These are phyloP conservation scores for Fusarium buxicola DNA, from an alignment of 2,329 filamentous ascomycete genomes.

Conservation along the genomic window DNA sequence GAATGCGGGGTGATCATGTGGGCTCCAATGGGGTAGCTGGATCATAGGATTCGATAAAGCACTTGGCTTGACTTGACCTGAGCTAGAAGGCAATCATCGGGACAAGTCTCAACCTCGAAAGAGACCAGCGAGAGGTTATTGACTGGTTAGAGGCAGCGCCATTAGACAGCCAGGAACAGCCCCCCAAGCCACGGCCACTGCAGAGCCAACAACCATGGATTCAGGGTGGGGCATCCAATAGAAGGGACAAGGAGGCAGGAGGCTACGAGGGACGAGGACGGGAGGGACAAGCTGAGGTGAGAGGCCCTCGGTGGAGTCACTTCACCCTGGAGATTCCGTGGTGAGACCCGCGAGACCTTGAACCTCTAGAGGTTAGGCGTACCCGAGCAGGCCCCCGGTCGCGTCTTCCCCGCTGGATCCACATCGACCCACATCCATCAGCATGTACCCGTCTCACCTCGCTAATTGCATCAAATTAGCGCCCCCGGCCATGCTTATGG, in stretches of 20 bases:
- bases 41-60: neutral
- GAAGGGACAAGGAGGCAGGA: conserved; percentile 8
- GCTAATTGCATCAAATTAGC: conserved; percentile 33
- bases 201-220: conserved; percentile 18
- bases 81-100: neutral
- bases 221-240: conserved; percentile 24
- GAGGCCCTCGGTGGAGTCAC: conserved; percentile 20
- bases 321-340: conserved; percentile 41
- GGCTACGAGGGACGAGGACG: conserved; percentile 7
- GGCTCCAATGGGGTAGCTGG: conserved; percentile 29
- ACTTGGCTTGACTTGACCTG: conserved; percentile 3
- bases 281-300: conserved; percentile 30
- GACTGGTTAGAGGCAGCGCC: neutral
- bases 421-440: conserved; percentile 15
- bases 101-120: conserved; percentile 6
- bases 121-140: conserved; percentile 9
- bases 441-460: conserved; percentile 14
- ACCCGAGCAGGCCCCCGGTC: conserved; percentile 41
- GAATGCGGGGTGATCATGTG: conserved; percentile 39
- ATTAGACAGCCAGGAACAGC: neutral
- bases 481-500: neutral
- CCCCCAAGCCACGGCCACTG: too few species aligned
- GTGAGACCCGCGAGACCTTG: conserved; percentile 45
- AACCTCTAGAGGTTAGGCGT: conserved; percentile 48
- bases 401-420: conserved; percentile 31